Base-by-base conservation (phyloP, 169 alveolate genomes). In the Plasmodium falciparum region DNA sequence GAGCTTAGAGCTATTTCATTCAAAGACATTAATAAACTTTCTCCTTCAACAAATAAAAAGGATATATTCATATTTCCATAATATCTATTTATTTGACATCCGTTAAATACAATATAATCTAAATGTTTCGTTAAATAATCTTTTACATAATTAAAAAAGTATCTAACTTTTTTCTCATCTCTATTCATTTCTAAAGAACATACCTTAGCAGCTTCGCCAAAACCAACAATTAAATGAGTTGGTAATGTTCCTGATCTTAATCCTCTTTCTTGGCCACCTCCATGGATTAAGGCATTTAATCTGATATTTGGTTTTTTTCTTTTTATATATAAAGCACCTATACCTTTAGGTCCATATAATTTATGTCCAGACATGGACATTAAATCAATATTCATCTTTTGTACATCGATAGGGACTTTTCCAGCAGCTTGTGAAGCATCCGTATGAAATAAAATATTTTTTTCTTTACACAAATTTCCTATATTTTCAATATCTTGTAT, bases 181-280 rank as follows among this genome's bases (percentile, higher is more conserved):
- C 97, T 93, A 45, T 96, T 95, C 99, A 99, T 97, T 88, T 98
- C 99, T 75, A 78, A 63, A 59, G 71, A 50, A 3, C 99, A 98
- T 45, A 98, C 74, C 54, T 91, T 95, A 39, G 98, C 97, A n/a
- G 99, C 99, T 71, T 95, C 98, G 6, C 99, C 99, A 70, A 98
- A 93, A 0, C 99, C 99, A 39, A 98, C 99, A 76, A 95, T 95
- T 50, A 97, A 74, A 26, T 98, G 98, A 8, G 98, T 95, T 4
- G 99, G 96, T 67, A 97, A 75, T 6, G 99, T 97, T 15, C 99
- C 99, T 45, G 99, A 97, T 83, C 99, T 93, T 88, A 98, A 78
- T 47, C 99, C 99, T 52, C 99, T 93, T 93, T 99, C 99, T 95
- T 99, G 98, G 7, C 99, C 99, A 22, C 99, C 99, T 24, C 99